Evolutionary conservation across 2,329 filamentous ascomycete genomes (phyloP).

Genomic region (Fonsecaea multimorphosa): DNA sequence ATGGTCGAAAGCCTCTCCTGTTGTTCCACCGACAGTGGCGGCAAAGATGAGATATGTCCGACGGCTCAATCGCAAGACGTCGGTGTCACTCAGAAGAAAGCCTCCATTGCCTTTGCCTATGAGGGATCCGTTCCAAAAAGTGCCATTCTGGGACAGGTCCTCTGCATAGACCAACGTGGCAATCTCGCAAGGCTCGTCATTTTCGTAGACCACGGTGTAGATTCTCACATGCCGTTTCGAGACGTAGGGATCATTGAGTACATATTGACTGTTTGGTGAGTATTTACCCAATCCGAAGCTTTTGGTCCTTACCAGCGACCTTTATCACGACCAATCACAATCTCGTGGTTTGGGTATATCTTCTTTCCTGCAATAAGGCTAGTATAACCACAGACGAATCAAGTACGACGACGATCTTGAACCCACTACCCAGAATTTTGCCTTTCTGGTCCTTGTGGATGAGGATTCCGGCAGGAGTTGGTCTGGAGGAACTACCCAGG

Average conservation of each 20-base stretch:
- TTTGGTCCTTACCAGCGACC: conserved; percentile 43
- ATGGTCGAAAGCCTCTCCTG: conserved; percentile 37
- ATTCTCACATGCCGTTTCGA: conserved; percentile 53
- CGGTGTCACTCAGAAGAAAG: conserved; percentile 49
- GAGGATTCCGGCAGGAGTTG: conserved; percentile 26
- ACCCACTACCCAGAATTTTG: conserved; percentile 33
- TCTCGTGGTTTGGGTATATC: conserved; percentile 44
- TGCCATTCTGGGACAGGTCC: conserved; percentile 52
- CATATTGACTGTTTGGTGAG: conserved; percentile 43
- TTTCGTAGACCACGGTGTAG: conserved; percentile 52
- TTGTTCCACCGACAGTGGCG: conserved; percentile 24
- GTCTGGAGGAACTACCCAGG: conserved; percentile 12
- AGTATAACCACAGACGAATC: conserved; percentile 29
- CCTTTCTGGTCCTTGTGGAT: conserved; percentile 28
- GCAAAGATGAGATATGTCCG: conserved; percentile 38
- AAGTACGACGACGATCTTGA: neutral
- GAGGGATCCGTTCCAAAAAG: conserved; percentile 47
- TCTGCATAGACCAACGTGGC: conserved; percentile 53
- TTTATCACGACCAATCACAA: conserved; percentile 47
- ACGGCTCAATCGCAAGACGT: conserved; percentile 44
- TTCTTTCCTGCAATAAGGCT: conserved; percentile 32
- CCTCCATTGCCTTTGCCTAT: conserved; percentile 45
- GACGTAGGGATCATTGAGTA: conserved; percentile 45
- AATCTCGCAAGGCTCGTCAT: conserved; percentile 46
- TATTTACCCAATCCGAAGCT: conserved; percentile 12